Evolutionary conservation across 2,329 filamentous ascomycete genomes (phyloP).

Genomic region (Simplicillium aogashimaense): DNA sequence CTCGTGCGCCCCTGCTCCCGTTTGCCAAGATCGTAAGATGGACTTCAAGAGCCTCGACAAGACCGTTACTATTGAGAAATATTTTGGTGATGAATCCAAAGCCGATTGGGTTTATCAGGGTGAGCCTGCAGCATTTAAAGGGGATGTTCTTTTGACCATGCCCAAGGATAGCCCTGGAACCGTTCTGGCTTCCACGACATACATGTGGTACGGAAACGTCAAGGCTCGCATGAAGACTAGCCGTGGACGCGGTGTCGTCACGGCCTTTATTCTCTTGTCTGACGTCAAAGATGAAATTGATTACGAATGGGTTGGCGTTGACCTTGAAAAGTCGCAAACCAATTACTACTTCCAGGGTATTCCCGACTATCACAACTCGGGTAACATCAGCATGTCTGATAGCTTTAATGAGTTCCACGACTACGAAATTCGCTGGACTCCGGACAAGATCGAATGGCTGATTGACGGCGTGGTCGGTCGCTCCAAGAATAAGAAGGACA

Average conservation of each 20-base stretch:
- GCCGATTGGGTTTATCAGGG: conserved; percentile 88
- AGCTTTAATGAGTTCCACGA: conserved; percentile 74
- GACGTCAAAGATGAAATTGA: conserved; percentile 98
- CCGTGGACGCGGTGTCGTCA: conserved; percentile 82
- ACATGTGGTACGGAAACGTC: conserved; percentile 96
- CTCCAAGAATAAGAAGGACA: conserved; percentile 63
- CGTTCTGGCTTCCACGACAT: conserved; percentile 70
- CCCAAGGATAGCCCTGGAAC: conserved; percentile 76
- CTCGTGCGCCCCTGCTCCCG: conserved; percentile 74
- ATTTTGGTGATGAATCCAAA: conserved; percentile 71
- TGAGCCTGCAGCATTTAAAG: conserved; percentile 56
- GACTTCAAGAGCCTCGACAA: conserved; percentile 63
- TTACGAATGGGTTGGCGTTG: conserved; percentile 84
- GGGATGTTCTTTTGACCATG: conserved; percentile 80
- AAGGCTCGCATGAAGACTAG: conserved; percentile 77
- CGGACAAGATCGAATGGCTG: conserved; percentile 76
- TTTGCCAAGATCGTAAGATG: conserved; percentile 68
- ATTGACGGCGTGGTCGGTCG: conserved; percentile 75
- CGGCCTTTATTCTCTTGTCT: conserved; percentile 88
- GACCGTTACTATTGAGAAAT: conserved; percentile 58
- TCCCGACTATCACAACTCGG: conserved; percentile 69
- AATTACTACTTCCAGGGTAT: conserved; percentile 98
- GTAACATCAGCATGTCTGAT: conserved; percentile 59
- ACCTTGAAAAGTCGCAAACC: conserved; percentile 71
- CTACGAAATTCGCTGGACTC: conserved; percentile 90